Conservation (phyloP, 192 early-diverging fungal species). For the Gaertneriomyces semiglobifer region DNA sequence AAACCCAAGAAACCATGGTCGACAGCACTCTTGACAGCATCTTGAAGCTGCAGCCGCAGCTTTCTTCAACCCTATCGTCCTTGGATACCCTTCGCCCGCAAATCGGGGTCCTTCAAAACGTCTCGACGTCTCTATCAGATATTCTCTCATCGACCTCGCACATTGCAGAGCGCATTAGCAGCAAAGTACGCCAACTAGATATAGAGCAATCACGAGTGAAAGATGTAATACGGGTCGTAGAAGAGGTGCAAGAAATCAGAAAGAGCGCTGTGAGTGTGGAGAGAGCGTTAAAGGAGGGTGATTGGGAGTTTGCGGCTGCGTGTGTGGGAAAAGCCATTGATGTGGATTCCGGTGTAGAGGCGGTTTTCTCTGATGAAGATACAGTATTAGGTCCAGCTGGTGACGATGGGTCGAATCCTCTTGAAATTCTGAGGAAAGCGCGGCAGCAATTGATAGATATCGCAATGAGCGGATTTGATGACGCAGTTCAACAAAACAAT, state of each 20-base stretch:
- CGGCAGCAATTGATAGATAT: slow-evolving; percentile 64
- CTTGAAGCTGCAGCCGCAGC: background rate
- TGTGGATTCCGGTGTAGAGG: slow-evolving; percentile 37
- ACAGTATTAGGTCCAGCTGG: background rate
- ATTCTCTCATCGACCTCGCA: slow-evolving; percentile 62
- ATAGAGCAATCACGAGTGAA: slow-evolving; percentile 70
- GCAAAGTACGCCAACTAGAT: slow-evolving; percentile 80
- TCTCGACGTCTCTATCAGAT: slow-evolving; percentile 32
- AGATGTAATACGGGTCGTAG: slow-evolving; percentile 63
- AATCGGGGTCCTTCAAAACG: slow-evolving; percentile 44
- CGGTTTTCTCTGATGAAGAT: background rate
- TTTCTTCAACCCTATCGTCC: background rate
- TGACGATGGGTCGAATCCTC: slow-evolving; percentile 28
- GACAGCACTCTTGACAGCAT: background rate
- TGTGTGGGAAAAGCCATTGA: slow-evolving; percentile 64
- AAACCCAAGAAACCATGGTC: background rate
- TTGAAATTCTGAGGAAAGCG: slow-evolving; percentile 56
- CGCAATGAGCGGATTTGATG: slow-evolving; percentile 76
- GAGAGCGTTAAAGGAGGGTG: slow-evolving; percentile 53
- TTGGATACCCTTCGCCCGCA: slow-evolving; percentile 25
- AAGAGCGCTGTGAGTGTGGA: slow-evolving; percentile 66
- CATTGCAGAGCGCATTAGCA: slow-evolving; percentile 79
- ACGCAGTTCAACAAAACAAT: slow-evolving; percentile 63
- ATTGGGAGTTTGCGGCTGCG: slow-evolving; percentile 65
- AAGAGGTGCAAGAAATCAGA: slow-evolving; percentile 60